Percentiles rank a stretch among this genome's conserved stretches.
phyloP scores from a whole-genome alignment of 2,329 filamentous ascomycete genomes.

The Coniochaeta sp. region DNA sequence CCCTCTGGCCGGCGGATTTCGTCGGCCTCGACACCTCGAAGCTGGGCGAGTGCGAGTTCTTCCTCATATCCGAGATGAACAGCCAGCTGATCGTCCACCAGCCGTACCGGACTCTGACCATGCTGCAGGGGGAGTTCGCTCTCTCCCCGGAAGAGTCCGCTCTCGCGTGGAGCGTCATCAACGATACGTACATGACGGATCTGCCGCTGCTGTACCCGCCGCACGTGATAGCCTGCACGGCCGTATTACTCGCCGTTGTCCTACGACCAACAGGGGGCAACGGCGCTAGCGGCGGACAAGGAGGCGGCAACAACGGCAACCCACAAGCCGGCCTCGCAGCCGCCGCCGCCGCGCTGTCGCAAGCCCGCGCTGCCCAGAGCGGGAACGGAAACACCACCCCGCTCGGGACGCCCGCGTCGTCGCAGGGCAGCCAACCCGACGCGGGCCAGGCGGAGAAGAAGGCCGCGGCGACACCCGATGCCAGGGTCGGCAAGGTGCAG shows the following conservation, averaged over 20 bases:
- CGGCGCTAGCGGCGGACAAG: slow-evolving; percentile 5
- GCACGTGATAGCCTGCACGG: slow-evolving; percentile 82
- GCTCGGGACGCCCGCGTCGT: neutral
- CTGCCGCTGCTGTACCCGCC: slow-evolving; percentile 79
- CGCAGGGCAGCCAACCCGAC: slow-evolving; percentile 6
- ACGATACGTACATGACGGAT: slow-evolving; percentile 89
- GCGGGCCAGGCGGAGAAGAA: slow-evolving; percentile 32
- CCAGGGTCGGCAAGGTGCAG: slow-evolving; percentile 57
- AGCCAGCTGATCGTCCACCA: slow-evolving; percentile 87
- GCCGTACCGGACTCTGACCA: slow-evolving; percentile 74
- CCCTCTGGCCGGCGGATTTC: slow-evolving; percentile 73
- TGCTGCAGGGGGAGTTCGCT: slow-evolving; percentile 61
- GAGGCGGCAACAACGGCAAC: slow-evolving; percentile 10
- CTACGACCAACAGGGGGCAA: slow-evolving; percentile 52
- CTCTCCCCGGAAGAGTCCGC: slow-evolving; percentile 72
- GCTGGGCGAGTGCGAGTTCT: slow-evolving; percentile 91
- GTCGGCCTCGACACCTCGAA: slow-evolving; percentile 71
- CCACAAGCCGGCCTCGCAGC: slow-evolving; percentile 34
- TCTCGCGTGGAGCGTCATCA: slow-evolving; percentile 76
- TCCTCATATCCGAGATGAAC: slow-evolving; percentile 82
- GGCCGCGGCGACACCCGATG: slow-evolving; percentile 32
- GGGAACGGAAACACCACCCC: neutral
- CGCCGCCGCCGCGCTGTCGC: slow-evolving; percentile 40
- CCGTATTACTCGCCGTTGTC: slow-evolving; percentile 77
- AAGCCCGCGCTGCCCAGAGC: slow-evolving; percentile 21